Evolutionary conservation across 441 rosid species (phyloP).

Genomic region (Cnidoscolus chayamansa): DNA sequence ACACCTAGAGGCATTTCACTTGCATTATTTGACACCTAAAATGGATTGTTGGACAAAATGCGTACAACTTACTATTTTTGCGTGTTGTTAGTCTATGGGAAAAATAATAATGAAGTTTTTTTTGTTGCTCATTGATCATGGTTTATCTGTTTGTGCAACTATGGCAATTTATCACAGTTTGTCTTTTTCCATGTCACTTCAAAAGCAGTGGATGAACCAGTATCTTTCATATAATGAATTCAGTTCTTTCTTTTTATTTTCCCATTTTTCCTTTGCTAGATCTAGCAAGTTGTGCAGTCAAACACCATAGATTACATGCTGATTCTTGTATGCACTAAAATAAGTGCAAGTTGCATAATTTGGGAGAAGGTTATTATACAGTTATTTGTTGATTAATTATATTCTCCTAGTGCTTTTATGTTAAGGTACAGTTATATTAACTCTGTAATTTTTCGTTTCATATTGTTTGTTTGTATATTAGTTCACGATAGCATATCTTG

Average conservation of each 20-base stretch:
- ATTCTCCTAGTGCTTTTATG: not conserved
- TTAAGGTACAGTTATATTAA: not conserved
- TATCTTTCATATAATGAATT: not conserved
- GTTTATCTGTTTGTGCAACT: not conserved
- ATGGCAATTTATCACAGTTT: not conserved
- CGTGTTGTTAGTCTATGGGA: no score
- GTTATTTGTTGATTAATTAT: not conserved
- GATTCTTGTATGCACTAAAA: not conserved
- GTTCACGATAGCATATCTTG: not conserved
- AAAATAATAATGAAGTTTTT: not conserved
- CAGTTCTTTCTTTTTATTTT: not conserved
- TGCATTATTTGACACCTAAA: not conserved
- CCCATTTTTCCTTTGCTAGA: not conserved
- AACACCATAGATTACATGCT: not conserved
- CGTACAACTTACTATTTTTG: no score
- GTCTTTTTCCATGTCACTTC: not conserved
- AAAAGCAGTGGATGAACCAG: not conserved
- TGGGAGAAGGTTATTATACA: not conserved
- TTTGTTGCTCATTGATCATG: not conserved
- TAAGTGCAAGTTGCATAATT: not conserved
- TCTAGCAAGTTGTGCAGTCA: not conserved
- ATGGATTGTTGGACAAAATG: not conserved
- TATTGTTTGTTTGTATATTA: conserved; percentile 1
- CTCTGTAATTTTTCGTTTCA: not conserved
- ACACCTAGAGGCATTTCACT: not conserved